phyloP scores from a whole-genome alignment of 2,329 filamentous ascomycete species.

The Coniochaeta sp. region DNA sequence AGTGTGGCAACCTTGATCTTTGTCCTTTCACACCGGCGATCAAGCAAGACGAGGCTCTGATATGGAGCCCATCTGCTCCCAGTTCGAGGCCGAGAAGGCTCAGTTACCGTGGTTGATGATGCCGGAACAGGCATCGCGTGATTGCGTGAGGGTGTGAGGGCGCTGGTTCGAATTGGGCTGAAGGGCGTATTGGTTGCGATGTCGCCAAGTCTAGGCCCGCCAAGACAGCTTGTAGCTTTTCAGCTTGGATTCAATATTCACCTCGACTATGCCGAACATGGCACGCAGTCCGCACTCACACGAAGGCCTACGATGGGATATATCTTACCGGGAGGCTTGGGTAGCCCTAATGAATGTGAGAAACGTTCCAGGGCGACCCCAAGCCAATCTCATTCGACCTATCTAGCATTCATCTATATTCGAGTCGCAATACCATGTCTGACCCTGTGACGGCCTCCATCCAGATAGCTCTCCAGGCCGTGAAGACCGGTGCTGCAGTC shows the following conservation, averaged over 20 bases:
- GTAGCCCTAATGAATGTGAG: no score
- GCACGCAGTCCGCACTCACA: background rate
- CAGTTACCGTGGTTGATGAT: constrained; percentile 3
- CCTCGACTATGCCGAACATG: background rate
- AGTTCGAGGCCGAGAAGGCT: background rate
- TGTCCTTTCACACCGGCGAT: no score
- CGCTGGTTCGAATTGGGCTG: background rate
- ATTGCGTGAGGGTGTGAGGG: background rate
- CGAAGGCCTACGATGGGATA: background rate
- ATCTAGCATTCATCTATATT: background rate
- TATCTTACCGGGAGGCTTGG: background rate
- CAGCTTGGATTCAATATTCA: background rate
- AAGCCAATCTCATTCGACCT: background rate
- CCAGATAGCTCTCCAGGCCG: background rate
- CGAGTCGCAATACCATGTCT: background rate
- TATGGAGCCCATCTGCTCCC: background rate
- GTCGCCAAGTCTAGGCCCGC: background rate
- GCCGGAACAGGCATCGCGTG: background rate
- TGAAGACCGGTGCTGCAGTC: background rate
- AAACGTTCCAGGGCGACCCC: background rate
- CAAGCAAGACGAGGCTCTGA: no score
- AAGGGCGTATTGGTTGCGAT: background rate
- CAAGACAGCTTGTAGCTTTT: background rate
- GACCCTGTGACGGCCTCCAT: background rate
- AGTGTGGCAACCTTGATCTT: no score